A percentile compares a stretch with the other conserved stretches of the same genome.
These are phyloP conservation scores for Aspergillus affinis DNA, from an alignment of 495 filamentous ascomycete genomes.

Conservation along the genomic window DNA sequence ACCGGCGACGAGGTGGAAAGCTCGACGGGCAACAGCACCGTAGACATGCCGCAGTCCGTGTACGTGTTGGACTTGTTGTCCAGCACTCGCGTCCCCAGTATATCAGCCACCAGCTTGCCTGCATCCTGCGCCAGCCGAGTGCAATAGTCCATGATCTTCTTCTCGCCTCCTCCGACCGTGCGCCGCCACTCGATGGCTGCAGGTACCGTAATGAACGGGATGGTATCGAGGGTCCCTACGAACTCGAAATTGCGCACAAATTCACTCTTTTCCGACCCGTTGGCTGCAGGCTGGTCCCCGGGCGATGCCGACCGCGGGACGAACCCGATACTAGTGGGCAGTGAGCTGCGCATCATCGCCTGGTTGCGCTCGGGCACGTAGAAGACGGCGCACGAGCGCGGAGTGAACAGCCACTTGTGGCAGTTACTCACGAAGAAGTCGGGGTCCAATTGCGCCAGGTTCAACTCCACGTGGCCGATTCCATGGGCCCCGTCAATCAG, in stretches of 20 bases:
- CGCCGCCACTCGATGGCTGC: slow-evolving; percentile 63
- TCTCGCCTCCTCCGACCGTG: slow-evolving; percentile 67
- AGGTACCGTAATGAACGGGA: slow-evolving; percentile 62
- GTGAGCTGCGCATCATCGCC: slow-evolving; percentile 61
- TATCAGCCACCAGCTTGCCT: slow-evolving; percentile 52
- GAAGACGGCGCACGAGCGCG: slow-evolving; percentile 70
- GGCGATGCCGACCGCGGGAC: slow-evolving; percentile 14
- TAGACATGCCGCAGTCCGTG: slow-evolving; percentile 52
- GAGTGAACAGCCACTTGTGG: slow-evolving; percentile 83
- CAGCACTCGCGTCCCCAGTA: slow-evolving; percentile 64
- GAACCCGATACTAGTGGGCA: slow-evolving; percentile 62
- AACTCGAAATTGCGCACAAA: slow-evolving; percentile 73
- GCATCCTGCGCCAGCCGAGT: slow-evolving; percentile 52
- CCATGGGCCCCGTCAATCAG: slow-evolving; percentile 74
- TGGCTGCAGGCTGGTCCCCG: slow-evolving; percentile 4
- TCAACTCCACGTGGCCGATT: slow-evolving; percentile 67
- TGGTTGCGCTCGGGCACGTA: slow-evolving; percentile 76
- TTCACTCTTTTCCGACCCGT: slow-evolving; percentile 32
- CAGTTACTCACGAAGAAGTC: slow-evolving; percentile 78
- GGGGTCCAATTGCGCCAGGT: slow-evolving; percentile 56
- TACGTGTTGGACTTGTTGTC: slow-evolving; percentile 21
- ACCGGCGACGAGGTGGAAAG: not conserved
- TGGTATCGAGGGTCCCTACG: slow-evolving; percentile 65
- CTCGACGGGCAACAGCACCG: slow-evolving; percentile 63
- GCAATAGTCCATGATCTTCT: slow-evolving; percentile 55